Evolutionary conservation across 2,329 filamentous ascomycete genomes (phyloP).

Genomic region (Zelopaecilomyces penicillatus): DNA sequence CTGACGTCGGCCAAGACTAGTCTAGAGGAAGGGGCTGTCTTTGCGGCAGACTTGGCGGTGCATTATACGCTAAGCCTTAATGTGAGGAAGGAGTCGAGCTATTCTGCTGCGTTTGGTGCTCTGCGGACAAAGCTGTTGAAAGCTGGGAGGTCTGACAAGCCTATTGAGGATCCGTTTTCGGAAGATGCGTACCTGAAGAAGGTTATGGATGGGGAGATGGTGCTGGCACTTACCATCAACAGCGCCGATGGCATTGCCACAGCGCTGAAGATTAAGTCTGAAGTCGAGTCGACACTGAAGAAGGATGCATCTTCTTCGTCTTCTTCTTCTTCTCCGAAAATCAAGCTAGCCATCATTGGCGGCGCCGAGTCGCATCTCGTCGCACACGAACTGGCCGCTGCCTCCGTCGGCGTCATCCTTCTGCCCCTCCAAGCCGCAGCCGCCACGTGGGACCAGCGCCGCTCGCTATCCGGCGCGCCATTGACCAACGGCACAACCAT

Average conservation of each 20-base stretch:
- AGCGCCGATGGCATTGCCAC: constrained; percentile 56
- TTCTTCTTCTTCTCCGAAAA: constrained; percentile 13
- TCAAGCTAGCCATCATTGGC: constrained; percentile 52
- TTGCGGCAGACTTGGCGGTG: constrained; percentile 44
- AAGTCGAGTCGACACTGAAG: constrained; percentile 38
- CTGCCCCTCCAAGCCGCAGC: constrained; percentile 49
- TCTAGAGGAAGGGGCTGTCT: constrained; percentile 42
- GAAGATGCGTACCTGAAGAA: constrained; percentile 43
- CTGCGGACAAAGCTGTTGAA: constrained; percentile 47
- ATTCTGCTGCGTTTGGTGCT: constrained; percentile 44
- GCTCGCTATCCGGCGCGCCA: constrained; percentile 54
- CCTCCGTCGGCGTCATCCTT: constrained; percentile 51
- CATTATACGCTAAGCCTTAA: constrained; percentile 48
- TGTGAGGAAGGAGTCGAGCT: constrained; percentile 34
- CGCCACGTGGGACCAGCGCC: constrained; percentile 51
- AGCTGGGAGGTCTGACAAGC: constrained; percentile 33
- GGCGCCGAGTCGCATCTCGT: constrained; percentile 56
- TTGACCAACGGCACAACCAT: constrained; percentile 57
- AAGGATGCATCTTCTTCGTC: neutral
- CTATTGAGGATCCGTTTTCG: constrained; percentile 32
- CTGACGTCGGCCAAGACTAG: constrained; percentile 39
- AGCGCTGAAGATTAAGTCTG: constrained; percentile 48
- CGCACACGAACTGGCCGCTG: constrained; percentile 47
- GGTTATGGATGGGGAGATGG: constrained; percentile 44
- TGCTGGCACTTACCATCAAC: constrained; percentile 51